Conservation (phyloP, 2,329 filamentous ascomycete species). For the Blumeria hordei region DNA sequence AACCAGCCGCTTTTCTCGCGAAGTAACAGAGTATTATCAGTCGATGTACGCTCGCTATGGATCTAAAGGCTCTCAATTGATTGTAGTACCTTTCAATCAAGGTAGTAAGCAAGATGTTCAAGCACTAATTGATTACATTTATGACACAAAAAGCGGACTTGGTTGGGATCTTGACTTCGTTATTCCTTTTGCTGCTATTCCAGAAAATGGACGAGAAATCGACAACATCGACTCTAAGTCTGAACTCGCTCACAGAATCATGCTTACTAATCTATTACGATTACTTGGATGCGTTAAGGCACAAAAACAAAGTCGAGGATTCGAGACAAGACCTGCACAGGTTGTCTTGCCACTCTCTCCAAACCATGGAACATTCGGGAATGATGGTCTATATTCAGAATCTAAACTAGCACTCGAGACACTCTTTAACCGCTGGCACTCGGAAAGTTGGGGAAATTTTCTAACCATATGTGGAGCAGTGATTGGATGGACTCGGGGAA, state of each 20-base stretch:
- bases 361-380: conserved; percentile 96
- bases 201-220: conserved; percentile 92
- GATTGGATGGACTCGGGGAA: conserved; percentile 97
- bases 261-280: conserved; percentile 90
- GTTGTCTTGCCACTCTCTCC: conserved; percentile 89
- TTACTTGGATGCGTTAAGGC: conserved; percentile 76
- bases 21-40: conserved; percentile 98
- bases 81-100: conserved; percentile 97
- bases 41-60: conserved; percentile 92
- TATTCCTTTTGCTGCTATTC: conserved; percentile 89
- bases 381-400: conserved; percentile 92
- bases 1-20: conserved; percentile 83
- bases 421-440: conserved; percentile 95
- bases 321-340: conserved; percentile 87
- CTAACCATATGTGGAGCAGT: conserved; percentile 95
- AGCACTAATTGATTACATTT: conserved; percentile 84
- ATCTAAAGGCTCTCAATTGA: conserved; percentile 80
- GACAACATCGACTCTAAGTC: conserved; percentile 93
- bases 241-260: conserved; percentile 92
- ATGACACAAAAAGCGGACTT: conserved; percentile 83
- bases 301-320: conserved; percentile 68
- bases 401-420: conserved; percentile 95
- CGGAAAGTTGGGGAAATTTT: conserved; percentile 91
- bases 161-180: conserved; percentile 97
- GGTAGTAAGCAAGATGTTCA: conserved; percentile 96